A percentile compares a stretch with the other conserved stretches of the same genome.
These are phyloP conservation scores for Cylindrotheca closterium DNA, from an alignment of 108 stramenopile species.

Conservation along the genomic window DNA sequence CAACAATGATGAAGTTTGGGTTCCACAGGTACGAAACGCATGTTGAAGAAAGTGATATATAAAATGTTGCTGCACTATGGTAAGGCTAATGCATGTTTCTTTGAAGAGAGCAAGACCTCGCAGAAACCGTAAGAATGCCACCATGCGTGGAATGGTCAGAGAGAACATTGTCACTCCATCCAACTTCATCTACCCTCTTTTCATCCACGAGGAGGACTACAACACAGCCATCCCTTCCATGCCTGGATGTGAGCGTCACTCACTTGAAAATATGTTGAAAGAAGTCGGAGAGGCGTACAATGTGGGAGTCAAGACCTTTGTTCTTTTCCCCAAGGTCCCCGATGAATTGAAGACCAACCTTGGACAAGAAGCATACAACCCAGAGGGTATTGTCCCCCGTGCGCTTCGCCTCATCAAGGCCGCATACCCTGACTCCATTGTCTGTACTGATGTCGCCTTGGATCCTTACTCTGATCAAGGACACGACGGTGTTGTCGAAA, in stretches of 20 bases:
- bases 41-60: neutral
- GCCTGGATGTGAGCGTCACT: constrained; percentile 95
- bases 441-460: constrained; percentile 95
- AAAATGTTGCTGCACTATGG: neutral
- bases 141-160: constrained; percentile 93
- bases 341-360: constrained; percentile 95
- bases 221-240: constrained; percentile 87
- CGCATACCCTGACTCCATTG: constrained; percentile 84
- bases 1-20: constrained; percentile 82
- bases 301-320: constrained; percentile 91
- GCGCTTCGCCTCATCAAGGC: constrained; percentile 95
- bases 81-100: neutral
- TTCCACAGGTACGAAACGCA: constrained; percentile 56
- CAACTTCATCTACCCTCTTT: constrained; percentile 97
- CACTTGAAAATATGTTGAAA: constrained; percentile 81
- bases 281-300: constrained; percentile 89
- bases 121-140: constrained; percentile 93
- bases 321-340: constrained; percentile 94
- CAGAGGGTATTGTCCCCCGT: constrained; percentile 93
- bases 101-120: constrained; percentile 87
- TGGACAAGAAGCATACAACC: constrained; percentile 96
- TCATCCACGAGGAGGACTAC: constrained; percentile 94
- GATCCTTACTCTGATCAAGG: constrained; percentile 99
- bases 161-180: constrained; percentile 93
- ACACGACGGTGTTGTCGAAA: constrained; percentile 96